Evolutionary conservation across 176 grass and related monocot species (phyloP), one percentile per base, ranked within the genome.

Genomic region (Phragmites australis): DNA sequence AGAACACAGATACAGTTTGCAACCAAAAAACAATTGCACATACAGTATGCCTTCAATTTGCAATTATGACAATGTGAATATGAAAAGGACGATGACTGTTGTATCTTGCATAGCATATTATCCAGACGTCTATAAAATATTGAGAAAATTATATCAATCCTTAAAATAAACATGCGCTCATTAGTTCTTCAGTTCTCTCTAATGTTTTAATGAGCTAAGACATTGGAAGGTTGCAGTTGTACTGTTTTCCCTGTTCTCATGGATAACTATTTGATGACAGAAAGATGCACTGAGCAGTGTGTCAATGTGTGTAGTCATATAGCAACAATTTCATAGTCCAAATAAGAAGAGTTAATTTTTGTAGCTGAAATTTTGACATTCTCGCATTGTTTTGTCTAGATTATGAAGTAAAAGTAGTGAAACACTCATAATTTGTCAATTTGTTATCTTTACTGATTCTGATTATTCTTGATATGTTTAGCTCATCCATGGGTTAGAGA

Each of bases 401-500:
- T 77, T 72, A 39, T 11, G 56, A 71, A 82, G 21, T 43, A 18
- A 22, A 50, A 31, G 32, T 49, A 70, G 1, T 45, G 26, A 63
- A 17, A 0, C 46, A 10, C 30, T 30, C 18, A 56, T 71, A 25
- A 16, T 27, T 34, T 66, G 0, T 59, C 59, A 58, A 11, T n/a
- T 18, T 71, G 6, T 34, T 41, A 59, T 59, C 19, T 77, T 82
- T 66, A 58, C 51, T 86, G 37, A 89, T 52, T 42, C 18, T 77
- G 22, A 17, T 67, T 82, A 12, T 89, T 37, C 56, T 82, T 82
- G 22, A 72, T 65, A 55, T 91, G 67, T 77, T 70, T 56, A 99
- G 97, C 97, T 1, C 97, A 99, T 84, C 97, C 97, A 66, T 99
- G 97, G 97, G 97, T 96, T 57, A 93, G 85, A 89, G 96, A 99